A percentile compares a stretch with the other conserved stretches of the same genome.
Evolutionary conservation across 2,329 filamentous ascomycete genomes (phyloP).

Genomic region (Zarea fungicola): DNA sequence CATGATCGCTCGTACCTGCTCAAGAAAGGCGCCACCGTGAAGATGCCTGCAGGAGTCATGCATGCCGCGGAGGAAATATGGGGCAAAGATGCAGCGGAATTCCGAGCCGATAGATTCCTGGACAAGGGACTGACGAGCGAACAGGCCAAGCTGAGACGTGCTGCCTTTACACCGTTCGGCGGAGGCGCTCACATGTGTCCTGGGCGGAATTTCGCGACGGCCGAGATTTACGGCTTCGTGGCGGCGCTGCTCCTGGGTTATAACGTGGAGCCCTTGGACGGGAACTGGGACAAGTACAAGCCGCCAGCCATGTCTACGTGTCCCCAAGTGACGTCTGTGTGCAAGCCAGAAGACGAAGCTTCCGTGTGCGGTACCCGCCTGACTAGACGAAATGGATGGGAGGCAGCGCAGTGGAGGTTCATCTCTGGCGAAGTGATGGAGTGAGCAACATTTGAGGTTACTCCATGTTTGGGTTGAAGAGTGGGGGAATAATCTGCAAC

Average conservation of each 20-base stretch:
- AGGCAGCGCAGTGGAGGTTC: conserved; percentile 15
- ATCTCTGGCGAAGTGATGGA: conserved; percentile 4
- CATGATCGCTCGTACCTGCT: conserved; percentile 20
- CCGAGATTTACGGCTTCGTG: conserved; percentile 28
- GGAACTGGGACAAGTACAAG: conserved; percentile 8
- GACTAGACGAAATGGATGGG: conserved; percentile 14
- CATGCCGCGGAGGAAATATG: conserved; percentile 16
- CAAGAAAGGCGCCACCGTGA: conserved; percentile 19
- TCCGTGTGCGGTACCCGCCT: conserved; percentile 11
- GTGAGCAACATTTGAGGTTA: neutral
- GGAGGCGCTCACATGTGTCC: conserved; percentile 30
- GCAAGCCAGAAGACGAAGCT: conserved; percentile 14
- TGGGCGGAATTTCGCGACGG: conserved; percentile 28
- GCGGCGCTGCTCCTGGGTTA: conserved; percentile 26
- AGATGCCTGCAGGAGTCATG: conserved; percentile 14
- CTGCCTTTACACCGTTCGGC: conserved; percentile 27
- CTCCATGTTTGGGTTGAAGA: neutral
- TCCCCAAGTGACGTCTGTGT: conserved; percentile 8
- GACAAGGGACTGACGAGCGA: conserved; percentile 1
- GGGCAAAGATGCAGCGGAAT: conserved; percentile 15
- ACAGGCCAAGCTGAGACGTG: conserved; percentile 8
- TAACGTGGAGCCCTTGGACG: conserved; percentile 21
- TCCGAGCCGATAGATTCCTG: conserved; percentile 14
- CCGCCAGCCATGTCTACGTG: conserved; percentile 10
- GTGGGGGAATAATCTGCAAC: neutral